Evolutionary conservation across 2,329 filamentous ascomycete species (phyloP).

Genomic region (Colletotrichum trifolii): DNA sequence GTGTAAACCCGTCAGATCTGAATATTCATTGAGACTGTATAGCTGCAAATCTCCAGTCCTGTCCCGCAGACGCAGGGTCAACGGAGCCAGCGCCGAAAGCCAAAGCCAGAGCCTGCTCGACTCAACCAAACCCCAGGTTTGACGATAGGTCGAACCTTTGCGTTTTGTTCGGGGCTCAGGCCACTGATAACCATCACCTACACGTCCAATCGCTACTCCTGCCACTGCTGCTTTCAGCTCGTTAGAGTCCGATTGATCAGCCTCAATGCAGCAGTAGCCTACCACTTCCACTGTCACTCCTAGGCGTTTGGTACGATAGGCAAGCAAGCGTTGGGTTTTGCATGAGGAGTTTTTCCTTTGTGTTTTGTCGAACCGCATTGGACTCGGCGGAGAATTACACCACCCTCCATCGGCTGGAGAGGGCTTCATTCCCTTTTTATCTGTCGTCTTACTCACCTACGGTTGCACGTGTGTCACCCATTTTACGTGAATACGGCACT

Average conservation of each 20-base stretch:
- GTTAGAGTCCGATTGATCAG: slow-evolving; percentile 22
- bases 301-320: slow-evolving; percentile 8
- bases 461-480: slow-evolving; percentile 13
- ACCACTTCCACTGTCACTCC: slow-evolving; percentile 1
- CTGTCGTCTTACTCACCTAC: background rate
- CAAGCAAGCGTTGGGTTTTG: slow-evolving; percentile 1
- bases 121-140: too few relatives aligned
- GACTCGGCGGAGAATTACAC: background rate
- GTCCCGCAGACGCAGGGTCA: background rate
- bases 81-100: background rate
- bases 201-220: background rate
- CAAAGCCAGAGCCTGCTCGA: background rate
- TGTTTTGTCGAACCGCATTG: slow-evolving; percentile 3
- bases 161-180: slow-evolving; percentile 5
- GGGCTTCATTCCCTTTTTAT: slow-evolving; percentile 8
- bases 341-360: slow-evolving; percentile 8
- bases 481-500: slow-evolving; percentile 24
- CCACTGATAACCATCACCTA: slow-evolving; percentile 8
- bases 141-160: too few relatives aligned
- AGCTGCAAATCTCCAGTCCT: background rate
- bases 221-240: background rate
- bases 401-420: slow-evolving; percentile 12
- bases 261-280: slow-evolving; percentile 20
- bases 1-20: slow-evolving; percentile 3
- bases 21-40: background rate